These are phyloP conservation scores for Chlamydomonas incerta DNA, from an alignment of 139 green algal genomes.

Conservation along the genomic window DNA sequence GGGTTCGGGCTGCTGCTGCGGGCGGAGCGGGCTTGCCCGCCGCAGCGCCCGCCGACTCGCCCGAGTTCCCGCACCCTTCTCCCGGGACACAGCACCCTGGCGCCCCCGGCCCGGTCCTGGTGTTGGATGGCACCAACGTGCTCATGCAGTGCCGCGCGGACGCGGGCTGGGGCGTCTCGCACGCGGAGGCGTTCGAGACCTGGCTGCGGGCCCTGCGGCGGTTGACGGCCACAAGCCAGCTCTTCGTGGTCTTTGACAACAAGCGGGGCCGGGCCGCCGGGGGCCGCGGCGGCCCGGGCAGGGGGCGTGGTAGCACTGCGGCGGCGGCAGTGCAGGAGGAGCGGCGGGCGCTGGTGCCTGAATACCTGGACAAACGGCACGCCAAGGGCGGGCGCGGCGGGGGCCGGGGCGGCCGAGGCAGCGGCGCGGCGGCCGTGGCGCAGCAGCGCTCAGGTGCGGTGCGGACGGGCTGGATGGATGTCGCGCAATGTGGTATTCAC, in stretches of 20 bases:
- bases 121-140: constrained; percentile 34
- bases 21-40: no score
- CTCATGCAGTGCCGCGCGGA: not conserved
- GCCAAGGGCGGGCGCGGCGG: not conserved
- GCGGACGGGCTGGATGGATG: not conserved
- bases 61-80: no score
- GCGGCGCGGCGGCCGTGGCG: no score
- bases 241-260: constrained; percentile 38
- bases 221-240: not conserved
- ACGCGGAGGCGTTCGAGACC: not conserved
- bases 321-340: not conserved
- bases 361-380: not conserved
- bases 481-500: no score
- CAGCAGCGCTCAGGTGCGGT: not conserved
- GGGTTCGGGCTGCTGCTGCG: no score
- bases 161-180: not conserved
- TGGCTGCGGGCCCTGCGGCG: not conserved
- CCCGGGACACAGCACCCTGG: no score
- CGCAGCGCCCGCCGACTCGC: no score
- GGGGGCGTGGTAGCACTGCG: no score
- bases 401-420: not conserved
- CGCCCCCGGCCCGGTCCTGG: not conserved
- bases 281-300: not conserved
- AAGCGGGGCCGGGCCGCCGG: not conserved
- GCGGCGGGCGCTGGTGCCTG: not conserved